Evolutionary conservation across 345 rosid species (phyloP), one percentile per base, ranked within the genome.

Genomic region (Brassica juncea): DNA sequence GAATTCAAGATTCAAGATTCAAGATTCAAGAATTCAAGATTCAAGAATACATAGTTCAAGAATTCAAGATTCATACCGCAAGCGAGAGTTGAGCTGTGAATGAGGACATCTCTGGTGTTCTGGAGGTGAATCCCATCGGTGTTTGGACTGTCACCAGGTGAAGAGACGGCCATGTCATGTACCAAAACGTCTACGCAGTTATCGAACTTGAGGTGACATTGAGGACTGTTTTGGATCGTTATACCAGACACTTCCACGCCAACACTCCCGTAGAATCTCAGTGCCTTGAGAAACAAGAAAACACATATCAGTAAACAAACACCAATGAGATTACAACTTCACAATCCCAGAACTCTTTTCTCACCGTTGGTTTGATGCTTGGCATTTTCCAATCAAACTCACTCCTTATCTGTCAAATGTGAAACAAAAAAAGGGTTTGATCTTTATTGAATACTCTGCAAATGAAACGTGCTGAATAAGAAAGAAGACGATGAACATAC

Each of bases 111-210:
- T 82, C 73, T 88, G 83, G 95, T 86, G 88, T 96, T 96, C 85
- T 93, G 98, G 15, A 96, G 84, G 84, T 92, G 99, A 80, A 96
- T 89, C 64, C 98, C 99, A 67, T 96, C 98, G 0, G 99, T 96
- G 80, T 96, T 96, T 44, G 98, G 99, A 87, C 98, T 96, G 68
- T 96, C 88, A 7, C 97, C 92, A 2, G 98, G 98, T 19, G 99
- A 96, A 39, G 91, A 86, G 69, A 89, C 23, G 55, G 30, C 69
- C 34, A 92, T 74, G 80, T 89, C 90, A 76, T 96, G 98, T 27
- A 96, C 98, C 68, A 77, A 60, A 6, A 96, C 97, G 15, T 92
- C 97, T 1, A 86, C 66, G 84, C 97, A 93, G 82, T 90, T 84
- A 80, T 96, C 98, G 39, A 96, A 96, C 84, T 96, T 93, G 84